Evolutionary conservation across 345 rosid species (phyloP).

Genomic region (Rubroshorea leprosula): DNA sequence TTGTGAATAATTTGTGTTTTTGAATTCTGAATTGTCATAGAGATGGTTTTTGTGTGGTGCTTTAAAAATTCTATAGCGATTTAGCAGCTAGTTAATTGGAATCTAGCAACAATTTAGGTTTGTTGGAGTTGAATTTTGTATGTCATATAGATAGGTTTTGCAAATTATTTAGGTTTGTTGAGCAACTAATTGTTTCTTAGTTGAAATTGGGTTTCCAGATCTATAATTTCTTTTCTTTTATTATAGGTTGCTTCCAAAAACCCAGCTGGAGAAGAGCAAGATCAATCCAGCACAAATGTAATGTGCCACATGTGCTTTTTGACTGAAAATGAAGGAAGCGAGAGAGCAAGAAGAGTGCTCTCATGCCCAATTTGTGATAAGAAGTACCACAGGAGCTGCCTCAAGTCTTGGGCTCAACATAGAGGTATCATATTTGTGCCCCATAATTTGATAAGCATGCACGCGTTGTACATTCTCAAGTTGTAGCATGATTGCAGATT

Average conservation of each 20-base stretch:
- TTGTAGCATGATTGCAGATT: conserved; percentile 47
- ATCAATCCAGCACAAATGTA: conserved; percentile 37
- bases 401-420: conserved; percentile 86
- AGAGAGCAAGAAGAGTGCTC: conserved; percentile 85
- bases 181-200: too few species aligned
- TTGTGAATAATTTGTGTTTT: neutral
- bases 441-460: neutral
- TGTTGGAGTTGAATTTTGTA: neutral
- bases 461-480: conserved; percentile 19
- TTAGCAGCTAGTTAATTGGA: too few species aligned
- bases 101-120: neutral
- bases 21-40: neutral
- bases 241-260: conserved; percentile 48
- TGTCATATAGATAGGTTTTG: too few species aligned
- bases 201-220: too few species aligned
- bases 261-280: conserved; percentile 49
- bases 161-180: too few species aligned
- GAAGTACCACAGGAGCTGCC: conserved; percentile 88
- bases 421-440: conserved; percentile 50
- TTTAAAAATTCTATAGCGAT: conserved; percentile 4
- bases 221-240: conserved; percentile 1
- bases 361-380: conserved; percentile 82
- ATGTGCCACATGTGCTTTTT: conserved; percentile 82
- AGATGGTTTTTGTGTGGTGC: too few species aligned
- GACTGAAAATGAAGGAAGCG: conserved; percentile 80